Evolutionary conservation across 2,329 filamentous ascomycete genomes (phyloP).

Genomic region (Periconia sp.): DNA sequence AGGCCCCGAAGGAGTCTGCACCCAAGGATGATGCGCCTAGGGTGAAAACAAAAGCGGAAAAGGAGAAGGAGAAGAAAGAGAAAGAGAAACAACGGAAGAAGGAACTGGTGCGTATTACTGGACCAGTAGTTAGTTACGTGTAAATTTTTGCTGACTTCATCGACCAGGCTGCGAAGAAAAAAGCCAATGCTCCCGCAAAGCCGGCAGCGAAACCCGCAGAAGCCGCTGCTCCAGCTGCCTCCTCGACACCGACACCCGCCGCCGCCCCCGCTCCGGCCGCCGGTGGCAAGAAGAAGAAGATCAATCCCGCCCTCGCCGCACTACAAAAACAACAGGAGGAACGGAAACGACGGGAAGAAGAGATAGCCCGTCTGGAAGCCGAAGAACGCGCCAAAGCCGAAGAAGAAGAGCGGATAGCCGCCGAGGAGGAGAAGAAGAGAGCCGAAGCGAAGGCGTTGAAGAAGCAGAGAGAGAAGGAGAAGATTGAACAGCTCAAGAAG

Average conservation of each 20-base stretch:
- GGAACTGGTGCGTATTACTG: constrained; percentile 70
- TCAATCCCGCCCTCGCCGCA: constrained; percentile 71
- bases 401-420: constrained; percentile 64
- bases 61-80: constrained; percentile 97
- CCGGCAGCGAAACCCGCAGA: constrained; percentile 45
- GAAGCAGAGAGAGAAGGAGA: constrained; percentile 86
- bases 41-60: constrained; percentile 95
- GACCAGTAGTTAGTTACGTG: background rate
- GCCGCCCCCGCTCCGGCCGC: constrained; percentile 36
- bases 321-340: constrained; percentile 85
- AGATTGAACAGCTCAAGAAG: constrained; percentile 82
- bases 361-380: constrained; percentile 58
- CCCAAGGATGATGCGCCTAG: constrained; percentile 48
- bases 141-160: background rate
- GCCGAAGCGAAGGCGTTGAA: constrained; percentile 75
- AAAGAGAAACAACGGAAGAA: constrained; percentile 98
- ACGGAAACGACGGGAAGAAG: constrained; percentile 66
- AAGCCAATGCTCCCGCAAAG: constrained; percentile 56
- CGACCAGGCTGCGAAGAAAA: constrained; percentile 55
- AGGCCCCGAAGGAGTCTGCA: constrained; percentile 44
- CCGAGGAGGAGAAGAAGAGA: constrained; percentile 68
- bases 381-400: constrained; percentile 68
- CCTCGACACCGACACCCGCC: constrained; percentile 26
- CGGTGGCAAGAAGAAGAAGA: constrained; percentile 83
- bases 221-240: constrained; percentile 44